Base-by-base conservation (phyloP, 345 rosid genomes). In the Xanthoceras sorbifolium region DNA sequence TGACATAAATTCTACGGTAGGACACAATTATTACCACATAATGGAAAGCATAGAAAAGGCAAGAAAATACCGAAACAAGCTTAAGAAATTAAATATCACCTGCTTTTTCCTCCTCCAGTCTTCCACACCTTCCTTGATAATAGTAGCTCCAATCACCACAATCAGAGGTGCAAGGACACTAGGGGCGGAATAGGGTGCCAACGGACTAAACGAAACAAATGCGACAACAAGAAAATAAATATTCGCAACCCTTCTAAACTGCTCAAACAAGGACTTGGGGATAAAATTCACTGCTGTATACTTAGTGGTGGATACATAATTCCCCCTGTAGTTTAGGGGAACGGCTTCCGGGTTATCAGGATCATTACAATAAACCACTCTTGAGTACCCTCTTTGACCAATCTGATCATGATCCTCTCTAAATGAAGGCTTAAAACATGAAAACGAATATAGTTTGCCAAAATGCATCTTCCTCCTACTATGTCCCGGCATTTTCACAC, bases 251-350 rank as follows among this genome's bases (percentile, higher is more conserved):
- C 99, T 87, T 86, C 99, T 89, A 76, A 95, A 95, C 81, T 95
- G 98, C 87, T 95, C 99, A 84, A 93, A 93, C 88, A 95, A 81
- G 18, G 99, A 91, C 92, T 95, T 95, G 34, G 99, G 99, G 67
- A 95, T 76, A 81, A 95, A 95, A 82, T 90, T 93, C 73, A 80
- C 79, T 0, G 78, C 80, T 0, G 97, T 90, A 76, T 95, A 95
- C 85, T 93, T 95, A 15, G 98, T 93, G 3, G 94, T 92, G 18
- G 97, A 89, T 9, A 95, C 98, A 80, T 95, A 93, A 78, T 95
- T 95, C 5, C 91, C 94, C 79, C 67, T 81, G 82, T 95, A 95
- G 67, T 89, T 88, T n/a, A 86, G 81, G 63, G 62, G 73, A 69
- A 89, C 34, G 3, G 89, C 90, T 18, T 83, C 97, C 10, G 87